phyloP scores from a whole-genome alignment of 78 protist species.

The Speleostelium caveatum region DNA sequence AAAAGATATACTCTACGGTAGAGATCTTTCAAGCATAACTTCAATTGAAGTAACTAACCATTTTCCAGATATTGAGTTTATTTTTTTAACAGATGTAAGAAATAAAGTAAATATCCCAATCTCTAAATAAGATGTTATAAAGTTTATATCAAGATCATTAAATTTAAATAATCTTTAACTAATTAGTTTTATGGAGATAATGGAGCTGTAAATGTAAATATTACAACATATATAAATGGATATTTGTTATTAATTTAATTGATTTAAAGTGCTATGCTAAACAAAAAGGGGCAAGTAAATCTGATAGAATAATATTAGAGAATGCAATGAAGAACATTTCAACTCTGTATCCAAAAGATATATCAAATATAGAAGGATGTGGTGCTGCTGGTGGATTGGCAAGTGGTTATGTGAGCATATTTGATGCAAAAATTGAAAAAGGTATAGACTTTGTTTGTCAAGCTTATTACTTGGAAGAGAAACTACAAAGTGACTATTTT shows the following conservation, averaged over 20 bases:
- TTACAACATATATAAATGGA: too few relatives aligned
- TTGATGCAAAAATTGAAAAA: conserved; percentile 17
- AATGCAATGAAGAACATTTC: conserved; percentile 61
- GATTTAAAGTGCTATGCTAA: conserved; percentile 54
- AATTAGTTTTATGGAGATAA: conserved; percentile 52
- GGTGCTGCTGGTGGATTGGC: conserved; percentile 89
- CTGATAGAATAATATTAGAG: conserved; percentile 40
- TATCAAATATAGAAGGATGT: conserved; percentile 29
- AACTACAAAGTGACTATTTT: neutral
- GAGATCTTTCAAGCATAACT: conserved; percentile 5
- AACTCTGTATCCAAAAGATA: conserved; percentile 33
- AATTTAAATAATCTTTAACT: too few relatives aligned
- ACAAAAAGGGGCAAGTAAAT: conserved; percentile 82
- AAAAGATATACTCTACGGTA: conserved; percentile 5
- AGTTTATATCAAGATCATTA: too few relatives aligned
- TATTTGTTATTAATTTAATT: too few relatives aligned
- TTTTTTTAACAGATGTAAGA: conserved; percentile 74
- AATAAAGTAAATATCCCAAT: too few relatives aligned
- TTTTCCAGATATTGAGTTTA: neutral
- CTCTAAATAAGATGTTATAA: too few relatives aligned
- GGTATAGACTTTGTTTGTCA: conserved; percentile 53
- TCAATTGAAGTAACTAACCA: neutral
- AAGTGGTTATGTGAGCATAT: conserved; percentile 20
- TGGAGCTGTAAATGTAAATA: conserved; percentile 84
- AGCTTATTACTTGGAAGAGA: neutral